Percentiles rank a stretch among this genome's conserved stretches.
Evolutionary conservation across 225 moss, liverwort and hornwort species (phyloP).

Genomic region (Climacium dendroides): DNA sequence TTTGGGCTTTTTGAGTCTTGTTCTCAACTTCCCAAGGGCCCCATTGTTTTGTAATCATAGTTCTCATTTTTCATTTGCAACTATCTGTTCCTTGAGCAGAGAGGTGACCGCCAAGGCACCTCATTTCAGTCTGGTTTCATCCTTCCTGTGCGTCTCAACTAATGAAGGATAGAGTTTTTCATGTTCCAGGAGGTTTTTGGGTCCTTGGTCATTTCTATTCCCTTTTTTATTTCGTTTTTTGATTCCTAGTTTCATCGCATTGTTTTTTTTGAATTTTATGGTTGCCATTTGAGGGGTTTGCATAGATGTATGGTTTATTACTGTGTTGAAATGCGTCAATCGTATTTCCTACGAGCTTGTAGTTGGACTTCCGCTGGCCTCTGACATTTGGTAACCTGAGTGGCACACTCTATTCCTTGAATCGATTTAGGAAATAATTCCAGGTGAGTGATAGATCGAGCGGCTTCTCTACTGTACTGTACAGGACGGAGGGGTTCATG

Average conservation of each 20-base stretch:
- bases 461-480: background rate
- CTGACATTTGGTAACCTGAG: background rate
- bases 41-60: slow-evolving; percentile 42
- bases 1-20: slow-evolving; percentile 30
- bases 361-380: background rate
- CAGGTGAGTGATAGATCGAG: no score
- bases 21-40: slow-evolving; percentile 25
- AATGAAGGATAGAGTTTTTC: background rate
- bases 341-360: background rate
- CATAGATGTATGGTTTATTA: background rate
- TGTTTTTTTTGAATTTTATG: background rate
- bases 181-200: background rate
- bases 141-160: background rate
- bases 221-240: background rate
- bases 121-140: background rate
- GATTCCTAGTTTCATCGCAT: background rate
- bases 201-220: background rate
- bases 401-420: background rate
- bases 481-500: background rate
- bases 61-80: slow-evolving; percentile 28
- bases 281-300: background rate
- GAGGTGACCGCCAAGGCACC: background rate
- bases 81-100: background rate
- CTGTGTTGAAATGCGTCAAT: background rate
- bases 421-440: background rate